Conservation (phyloP, 345 rosid genomes). For the Murraya koenigii region DNA sequence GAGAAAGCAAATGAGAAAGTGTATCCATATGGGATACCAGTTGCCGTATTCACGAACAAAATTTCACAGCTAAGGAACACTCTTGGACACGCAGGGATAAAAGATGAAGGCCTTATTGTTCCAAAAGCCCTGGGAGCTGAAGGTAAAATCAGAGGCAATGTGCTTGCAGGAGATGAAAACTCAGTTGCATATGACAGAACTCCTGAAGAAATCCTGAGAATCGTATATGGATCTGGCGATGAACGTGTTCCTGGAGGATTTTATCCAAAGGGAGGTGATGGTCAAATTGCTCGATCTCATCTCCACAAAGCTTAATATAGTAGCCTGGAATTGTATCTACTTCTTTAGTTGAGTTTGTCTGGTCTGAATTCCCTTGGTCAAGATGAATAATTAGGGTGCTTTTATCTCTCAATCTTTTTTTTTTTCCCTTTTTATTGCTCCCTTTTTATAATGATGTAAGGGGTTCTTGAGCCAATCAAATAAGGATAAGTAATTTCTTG, state of each 20-base stretch:
- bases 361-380: not conserved
- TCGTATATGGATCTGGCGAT: constrained; percentile 33
- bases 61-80: constrained; percentile 32
- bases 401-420: not conserved
- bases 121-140: constrained; percentile 24
- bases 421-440: too few relatives aligned
- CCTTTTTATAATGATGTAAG: not conserved
- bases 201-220: constrained; percentile 31
- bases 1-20: constrained; percentile 31
- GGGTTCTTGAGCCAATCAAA: not conserved
- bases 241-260: constrained; percentile 35
- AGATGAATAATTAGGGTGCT: not conserved
- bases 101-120: constrained; percentile 47
- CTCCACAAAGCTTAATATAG: not conserved
- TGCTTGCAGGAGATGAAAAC: constrained; percentile 34
- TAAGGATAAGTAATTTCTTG: not conserved
- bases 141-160: constrained; percentile 32
- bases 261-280: constrained; percentile 38
- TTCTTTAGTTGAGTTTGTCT: not conserved
- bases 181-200: constrained; percentile 33
- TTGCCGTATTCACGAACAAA: constrained; percentile 41
- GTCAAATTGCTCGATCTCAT: constrained; percentile 26
- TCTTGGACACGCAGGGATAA: constrained; percentile 27
- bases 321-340: not conserved
- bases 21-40: constrained; percentile 34